phyloP scores from a whole-genome alignment of 805 yeast species.

The Schizosaccharomyces lindneri region DNA sequence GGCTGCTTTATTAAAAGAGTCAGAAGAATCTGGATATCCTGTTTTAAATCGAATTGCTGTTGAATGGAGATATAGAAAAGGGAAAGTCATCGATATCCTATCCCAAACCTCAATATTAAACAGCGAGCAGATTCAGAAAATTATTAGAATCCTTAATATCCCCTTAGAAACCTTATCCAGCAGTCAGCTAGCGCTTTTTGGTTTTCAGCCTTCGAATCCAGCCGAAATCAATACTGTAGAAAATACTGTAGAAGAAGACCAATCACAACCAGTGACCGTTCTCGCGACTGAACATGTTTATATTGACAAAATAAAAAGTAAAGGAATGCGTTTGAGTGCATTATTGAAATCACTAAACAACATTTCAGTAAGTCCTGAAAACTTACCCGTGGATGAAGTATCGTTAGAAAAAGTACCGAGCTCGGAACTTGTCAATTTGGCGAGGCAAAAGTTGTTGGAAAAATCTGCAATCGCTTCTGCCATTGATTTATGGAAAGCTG shows the following conservation, averaged over 20 bases:
- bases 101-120: too few species aligned
- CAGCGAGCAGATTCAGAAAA: too few species aligned
- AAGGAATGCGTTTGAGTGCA: neutral
- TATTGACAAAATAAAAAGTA: neutral
- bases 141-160: too few species aligned
- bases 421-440: slow-evolving; percentile 21
- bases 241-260: neutral
- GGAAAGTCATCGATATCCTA: too few species aligned
- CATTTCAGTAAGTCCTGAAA: neutral
- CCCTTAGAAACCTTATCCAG: too few species aligned
- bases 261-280: neutral
- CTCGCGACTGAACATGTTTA: neutral
- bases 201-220: neutral
- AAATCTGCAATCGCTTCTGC: slow-evolving; percentile 65
- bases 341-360: neutral
- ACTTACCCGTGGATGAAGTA: neutral
- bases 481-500: slow-evolving; percentile 67
- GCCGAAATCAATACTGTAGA: neutral
- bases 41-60: too few species aligned
- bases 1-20: too few species aligned
- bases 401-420: neutral
- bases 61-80: too few species aligned
- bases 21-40: too few species aligned
- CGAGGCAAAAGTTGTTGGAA: slow-evolving; percentile 57
- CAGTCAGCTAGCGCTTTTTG: neutral